phyloP scores from a whole-genome alignment of 202 grass and related monocot genomes.

The Bolboschoenoplectus hybrid region DNA sequence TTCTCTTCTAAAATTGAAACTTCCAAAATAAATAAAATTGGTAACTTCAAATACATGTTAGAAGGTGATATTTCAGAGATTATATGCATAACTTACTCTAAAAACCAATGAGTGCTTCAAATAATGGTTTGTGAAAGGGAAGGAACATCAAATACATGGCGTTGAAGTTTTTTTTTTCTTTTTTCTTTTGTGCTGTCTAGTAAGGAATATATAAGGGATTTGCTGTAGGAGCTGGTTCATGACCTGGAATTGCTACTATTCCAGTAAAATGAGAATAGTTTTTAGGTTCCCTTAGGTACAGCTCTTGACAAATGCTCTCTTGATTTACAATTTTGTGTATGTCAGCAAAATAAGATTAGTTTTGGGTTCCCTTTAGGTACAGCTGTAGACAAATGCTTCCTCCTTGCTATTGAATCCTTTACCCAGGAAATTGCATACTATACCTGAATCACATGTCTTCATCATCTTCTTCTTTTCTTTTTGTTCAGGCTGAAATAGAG shows the following conservation, averaged over 20 bases:
- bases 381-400: neutral
- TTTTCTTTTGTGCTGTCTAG: neutral
- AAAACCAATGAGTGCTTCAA: neutral
- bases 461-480: neutral
- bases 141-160: neutral
- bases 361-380: neutral
- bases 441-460: neutral
- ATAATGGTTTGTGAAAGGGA: neutral
- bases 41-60: too few species aligned
- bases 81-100: neutral
- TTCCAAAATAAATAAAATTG: neutral
- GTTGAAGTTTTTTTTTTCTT: neutral
- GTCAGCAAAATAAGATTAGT: neutral
- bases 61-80: neutral
- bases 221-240: neutral
- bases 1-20: neutral
- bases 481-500: conserved; percentile 89
- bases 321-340: neutral
- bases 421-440: neutral
- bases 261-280: conserved; percentile 1
- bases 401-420: conserved; percentile 8
- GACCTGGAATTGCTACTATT: neutral
- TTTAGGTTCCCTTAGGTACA: neutral
- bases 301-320: neutral
- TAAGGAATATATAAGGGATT: conserved; percentile 6